Evolutionary conservation across 2,329 filamentous ascomycete species (phyloP).

Genomic region (Leptographium lundbergii): DNA sequence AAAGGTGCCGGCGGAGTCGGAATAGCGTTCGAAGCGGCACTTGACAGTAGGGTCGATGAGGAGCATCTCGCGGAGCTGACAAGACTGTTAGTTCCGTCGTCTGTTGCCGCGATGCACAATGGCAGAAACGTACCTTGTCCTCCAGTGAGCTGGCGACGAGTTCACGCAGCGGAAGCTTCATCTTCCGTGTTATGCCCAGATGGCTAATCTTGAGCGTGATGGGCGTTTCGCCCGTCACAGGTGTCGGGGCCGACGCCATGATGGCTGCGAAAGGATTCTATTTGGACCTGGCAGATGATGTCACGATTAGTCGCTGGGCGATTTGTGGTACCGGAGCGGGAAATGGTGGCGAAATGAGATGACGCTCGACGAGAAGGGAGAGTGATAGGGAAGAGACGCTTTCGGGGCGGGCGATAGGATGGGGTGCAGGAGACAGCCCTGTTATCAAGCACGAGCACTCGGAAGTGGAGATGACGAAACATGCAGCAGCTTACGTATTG

Average conservation of each 20-base stretch:
- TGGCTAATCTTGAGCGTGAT: slow-evolving; percentile 80
- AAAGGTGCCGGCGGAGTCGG: slow-evolving; percentile 76
- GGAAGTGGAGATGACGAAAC: background rate
- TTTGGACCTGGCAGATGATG: background rate
- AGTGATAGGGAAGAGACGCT: background rate
- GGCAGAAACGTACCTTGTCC: slow-evolving; percentile 57
- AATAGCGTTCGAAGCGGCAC: slow-evolving; percentile 79
- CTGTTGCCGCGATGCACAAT: too few relatives aligned
- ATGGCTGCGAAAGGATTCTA: background rate
- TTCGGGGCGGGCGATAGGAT: background rate
- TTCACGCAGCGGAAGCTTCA: slow-evolving; percentile 83
- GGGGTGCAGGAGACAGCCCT: background rate
- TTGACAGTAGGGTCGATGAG: slow-evolving; percentile 48
- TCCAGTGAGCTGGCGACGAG: slow-evolving; percentile 63
- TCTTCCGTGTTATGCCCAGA: slow-evolving; percentile 63
- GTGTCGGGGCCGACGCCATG: slow-evolving; percentile 22
- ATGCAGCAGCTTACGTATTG: background rate
- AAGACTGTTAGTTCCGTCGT: background rate
- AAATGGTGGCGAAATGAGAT: background rate
- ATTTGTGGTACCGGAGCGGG: too few relatives aligned
- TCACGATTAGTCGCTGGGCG: background rate
- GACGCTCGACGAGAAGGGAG: background rate
- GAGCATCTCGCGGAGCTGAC: slow-evolving; percentile 57
- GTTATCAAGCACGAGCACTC: background rate
- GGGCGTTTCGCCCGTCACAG: slow-evolving; percentile 46